Conservation (phyloP, 2,329 filamentous ascomycete species). For the Trichocomaceae sp. region DNA sequence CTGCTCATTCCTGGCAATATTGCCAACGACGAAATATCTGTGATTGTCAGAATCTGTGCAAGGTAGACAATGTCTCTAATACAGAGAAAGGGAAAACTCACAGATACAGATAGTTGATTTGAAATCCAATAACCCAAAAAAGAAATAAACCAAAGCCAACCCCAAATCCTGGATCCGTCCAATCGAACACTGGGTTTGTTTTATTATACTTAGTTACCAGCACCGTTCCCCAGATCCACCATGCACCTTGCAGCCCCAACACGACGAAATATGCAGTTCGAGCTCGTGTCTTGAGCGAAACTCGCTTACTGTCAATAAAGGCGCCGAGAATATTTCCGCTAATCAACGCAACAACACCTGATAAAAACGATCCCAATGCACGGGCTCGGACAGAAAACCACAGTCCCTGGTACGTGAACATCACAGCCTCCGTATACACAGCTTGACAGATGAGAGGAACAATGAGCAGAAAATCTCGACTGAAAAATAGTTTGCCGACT, state of each 20-base stretch:
- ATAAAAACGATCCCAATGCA: constrained; percentile 64
- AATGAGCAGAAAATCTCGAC: constrained; percentile 56
- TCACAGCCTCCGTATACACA: constrained; percentile 65
- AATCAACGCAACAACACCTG: constrained; percentile 59
- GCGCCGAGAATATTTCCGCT: constrained; percentile 60
- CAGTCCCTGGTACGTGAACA: constrained; percentile 60
- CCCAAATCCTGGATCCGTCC: constrained; percentile 58
- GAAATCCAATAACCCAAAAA: constrained; percentile 61
- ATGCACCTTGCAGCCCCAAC: constrained; percentile 53
- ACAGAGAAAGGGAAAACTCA: constrained; percentile 29
- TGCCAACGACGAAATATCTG: constrained; percentile 64
- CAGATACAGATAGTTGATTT: constrained; percentile 67
- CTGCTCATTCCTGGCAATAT: constrained; percentile 54
- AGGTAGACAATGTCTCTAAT: not conserved
- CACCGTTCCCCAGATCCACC: constrained; percentile 67
- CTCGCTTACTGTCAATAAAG: constrained; percentile 54
- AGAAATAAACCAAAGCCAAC: constrained; percentile 61
- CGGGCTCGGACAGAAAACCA: constrained; percentile 66
- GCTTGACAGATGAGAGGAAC: constrained; percentile 64
- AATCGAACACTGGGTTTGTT: constrained; percentile 58
- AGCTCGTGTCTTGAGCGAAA: constrained; percentile 50
- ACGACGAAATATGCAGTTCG: constrained; percentile 50
- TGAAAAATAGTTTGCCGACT: constrained; percentile 54
- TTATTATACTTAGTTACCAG: constrained; percentile 55
- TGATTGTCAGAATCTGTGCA: not conserved